A percentile compares a stretch with the other conserved stretches of the same genome.
phyloP scores from a whole-genome alignment of 164 flowering plant species.

The Berberis vulgaris region DNA sequence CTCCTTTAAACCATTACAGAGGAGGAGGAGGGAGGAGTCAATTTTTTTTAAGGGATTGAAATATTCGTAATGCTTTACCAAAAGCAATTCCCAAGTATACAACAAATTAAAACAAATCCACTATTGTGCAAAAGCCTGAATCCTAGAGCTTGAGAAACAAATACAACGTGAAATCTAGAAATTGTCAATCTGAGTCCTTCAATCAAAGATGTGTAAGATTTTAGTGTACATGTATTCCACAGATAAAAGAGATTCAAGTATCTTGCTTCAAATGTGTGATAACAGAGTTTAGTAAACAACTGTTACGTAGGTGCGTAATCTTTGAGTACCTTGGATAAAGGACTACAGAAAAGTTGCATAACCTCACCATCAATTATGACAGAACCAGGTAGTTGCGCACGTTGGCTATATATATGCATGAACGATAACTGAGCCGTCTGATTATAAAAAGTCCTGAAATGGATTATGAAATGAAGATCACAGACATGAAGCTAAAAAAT shows the following conservation, averaged over 20 bases:
- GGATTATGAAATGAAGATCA: constrained; percentile 3
- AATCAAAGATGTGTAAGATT: not conserved
- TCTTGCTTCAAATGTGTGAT: not conserved
- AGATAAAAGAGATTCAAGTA: not conserved
- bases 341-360: not conserved
- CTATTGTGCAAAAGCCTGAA: too few species aligned
- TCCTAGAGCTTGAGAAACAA: too few species aligned
- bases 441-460: constrained; percentile 37
- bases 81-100: too few species aligned
- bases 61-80: not conserved
- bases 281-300: not conserved
- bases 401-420: constrained; percentile 54
- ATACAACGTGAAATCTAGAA: not conserved
- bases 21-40: not conserved
- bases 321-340: not conserved
- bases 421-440: constrained; percentile 38
- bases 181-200: not conserved
- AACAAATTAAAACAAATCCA: too few species aligned
- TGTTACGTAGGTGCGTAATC: not conserved
- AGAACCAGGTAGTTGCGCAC: constrained; percentile 54
- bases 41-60: not conserved
- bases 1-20: constrained; percentile 38
- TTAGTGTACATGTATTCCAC: not conserved
- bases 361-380: constrained; percentile 73
- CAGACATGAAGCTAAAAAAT: not conserved